phyloP scores from a whole-genome alignment of 192 early-diverging fungal species.

The Backusella australiensis region DNA sequence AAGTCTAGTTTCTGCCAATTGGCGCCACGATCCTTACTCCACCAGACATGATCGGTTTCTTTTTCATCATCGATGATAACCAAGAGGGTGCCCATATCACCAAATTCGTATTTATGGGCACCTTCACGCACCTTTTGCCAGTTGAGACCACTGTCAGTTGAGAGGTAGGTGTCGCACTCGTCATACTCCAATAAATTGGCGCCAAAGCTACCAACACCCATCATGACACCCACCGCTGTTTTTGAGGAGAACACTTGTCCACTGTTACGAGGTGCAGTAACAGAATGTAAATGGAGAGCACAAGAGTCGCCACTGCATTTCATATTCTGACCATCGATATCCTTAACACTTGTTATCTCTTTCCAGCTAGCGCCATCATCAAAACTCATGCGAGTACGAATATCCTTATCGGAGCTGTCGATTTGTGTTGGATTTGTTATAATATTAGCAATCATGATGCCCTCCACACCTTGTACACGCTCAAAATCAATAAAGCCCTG shows the following conservation, averaged over 20 bases:
- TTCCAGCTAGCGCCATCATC: constrained; percentile 84
- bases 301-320: constrained; percentile 40
- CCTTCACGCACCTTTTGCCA: constrained; percentile 69
- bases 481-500: constrained; percentile 89
- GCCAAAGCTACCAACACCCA: constrained; percentile 92
- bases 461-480: constrained; percentile 76
- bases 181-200: constrained; percentile 63
- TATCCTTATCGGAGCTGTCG: constrained; percentile 42
- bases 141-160: constrained; percentile 76
- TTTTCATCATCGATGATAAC: constrained; percentile 66
- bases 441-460: constrained; percentile 83
- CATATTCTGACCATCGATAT: constrained; percentile 23
- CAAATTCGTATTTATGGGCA: constrained; percentile 83
- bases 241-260: constrained; percentile 73
- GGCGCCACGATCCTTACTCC: constrained; percentile 77
- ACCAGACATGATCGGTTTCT: constrained; percentile 56
- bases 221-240: constrained; percentile 77
- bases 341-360: constrained; percentile 44
- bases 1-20: constrained; percentile 61
- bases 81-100: constrained; percentile 77
- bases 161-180: constrained; percentile 84
- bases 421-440: constrained; percentile 76
- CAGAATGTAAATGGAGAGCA: constrained; percentile 83
- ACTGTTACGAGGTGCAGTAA: constrained; percentile 63
- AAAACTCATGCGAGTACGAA: constrained; percentile 80